Percentiles rank a stretch among this genome's conserved stretches.
Conservation (phyloP, 306 rosid genomes). For the Heteromeles arbutifolia region DNA sequence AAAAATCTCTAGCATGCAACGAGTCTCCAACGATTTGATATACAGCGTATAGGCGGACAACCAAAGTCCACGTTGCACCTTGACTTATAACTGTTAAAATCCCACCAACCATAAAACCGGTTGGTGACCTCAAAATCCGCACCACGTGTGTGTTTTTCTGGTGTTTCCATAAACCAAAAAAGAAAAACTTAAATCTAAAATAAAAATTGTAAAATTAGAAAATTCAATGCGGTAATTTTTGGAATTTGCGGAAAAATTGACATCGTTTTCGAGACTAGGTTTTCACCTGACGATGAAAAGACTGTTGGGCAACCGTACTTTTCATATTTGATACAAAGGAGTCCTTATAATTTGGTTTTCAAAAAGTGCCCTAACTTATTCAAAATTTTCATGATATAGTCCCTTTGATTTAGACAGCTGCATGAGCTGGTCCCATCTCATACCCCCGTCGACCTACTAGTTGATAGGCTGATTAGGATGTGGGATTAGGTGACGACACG, state of each 20-base stretch:
- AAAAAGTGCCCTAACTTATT: conserved; percentile 3
- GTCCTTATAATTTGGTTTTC: conserved; percentile 18
- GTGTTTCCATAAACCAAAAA: conserved; percentile 1
- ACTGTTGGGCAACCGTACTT: conserved; percentile 19
- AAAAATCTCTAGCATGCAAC: too few relatives aligned
- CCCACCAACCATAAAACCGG: neutral
- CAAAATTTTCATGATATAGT: neutral
- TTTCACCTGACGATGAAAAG: too few relatives aligned
- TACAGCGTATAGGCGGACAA: neutral
- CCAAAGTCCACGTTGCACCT: neutral
- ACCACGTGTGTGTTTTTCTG: conserved; percentile 1
- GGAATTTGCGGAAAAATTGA: neutral
- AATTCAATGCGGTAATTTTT: neutral
- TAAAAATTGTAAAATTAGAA: neutral
- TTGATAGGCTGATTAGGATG: neutral
- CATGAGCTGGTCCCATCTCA: neutral
- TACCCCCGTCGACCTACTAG: neutral
- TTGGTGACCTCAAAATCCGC: conserved; percentile 4
- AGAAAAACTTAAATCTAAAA: neutral
- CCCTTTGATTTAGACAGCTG: neutral
- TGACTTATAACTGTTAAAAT: neutral
- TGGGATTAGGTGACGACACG: neutral
- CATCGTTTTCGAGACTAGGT: neutral
- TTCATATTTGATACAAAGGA: conserved; percentile 17
- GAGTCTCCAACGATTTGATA: too few relatives aligned